These are phyloP conservation scores for Willaertia magna DNA, from an alignment of 208 protist genomes.

Conservation along the genomic window DNA sequence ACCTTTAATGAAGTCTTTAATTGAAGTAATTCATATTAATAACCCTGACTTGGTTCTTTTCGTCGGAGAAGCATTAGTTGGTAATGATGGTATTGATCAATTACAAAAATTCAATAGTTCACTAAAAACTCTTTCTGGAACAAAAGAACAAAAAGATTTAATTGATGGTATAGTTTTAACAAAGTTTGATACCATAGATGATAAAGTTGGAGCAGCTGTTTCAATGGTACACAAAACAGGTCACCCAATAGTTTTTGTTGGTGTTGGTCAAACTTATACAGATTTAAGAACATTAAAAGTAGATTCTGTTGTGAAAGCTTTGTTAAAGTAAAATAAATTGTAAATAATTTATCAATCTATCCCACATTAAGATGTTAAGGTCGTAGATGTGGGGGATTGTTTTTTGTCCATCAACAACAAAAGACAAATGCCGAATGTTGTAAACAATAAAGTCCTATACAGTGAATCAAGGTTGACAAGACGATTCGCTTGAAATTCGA, in stretches of 20 bases:
- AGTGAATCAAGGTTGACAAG: too few relatives aligned
- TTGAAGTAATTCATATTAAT: slow-evolving; percentile 91
- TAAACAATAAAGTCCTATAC: too few relatives aligned
- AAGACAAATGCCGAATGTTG: too few relatives aligned
- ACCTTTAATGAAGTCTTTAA: slow-evolving; percentile 92
- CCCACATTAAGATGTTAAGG: too few relatives aligned
- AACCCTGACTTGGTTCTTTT: slow-evolving; percentile 93
- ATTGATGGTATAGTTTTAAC: slow-evolving; percentile 99
- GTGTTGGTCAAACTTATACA: slow-evolving; percentile 93
- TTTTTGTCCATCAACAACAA: too few relatives aligned
- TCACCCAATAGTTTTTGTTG: slow-evolving; percentile 98
- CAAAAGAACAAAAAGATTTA: slow-evolving; percentile 37
- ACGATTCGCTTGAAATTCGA: too few relatives aligned
- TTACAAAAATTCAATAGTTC: slow-evolving; percentile 91
- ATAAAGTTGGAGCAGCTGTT: slow-evolving; percentile 98
- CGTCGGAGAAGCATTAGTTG: slow-evolving; percentile 98
- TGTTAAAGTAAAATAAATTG: slow-evolving; percentile 62
- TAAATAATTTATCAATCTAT: too few relatives aligned
- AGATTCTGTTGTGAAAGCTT: slow-evolving; percentile 75
- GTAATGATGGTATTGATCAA: slow-evolving; percentile 98
- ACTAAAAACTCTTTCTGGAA: slow-evolving; percentile 61
- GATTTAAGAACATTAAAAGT: slow-evolving; percentile 89
- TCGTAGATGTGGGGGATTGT: too few relatives aligned
- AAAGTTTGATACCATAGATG: slow-evolving; percentile 99
- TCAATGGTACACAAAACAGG: slow-evolving; percentile 97